A percentile compares a stretch with the other conserved stretches of the same genome.
These are phyloP conservation scores for Psilocybe cyanescens DNA, from an alignment of 768 basidiomycete genomes.

Conservation along the genomic window DNA sequence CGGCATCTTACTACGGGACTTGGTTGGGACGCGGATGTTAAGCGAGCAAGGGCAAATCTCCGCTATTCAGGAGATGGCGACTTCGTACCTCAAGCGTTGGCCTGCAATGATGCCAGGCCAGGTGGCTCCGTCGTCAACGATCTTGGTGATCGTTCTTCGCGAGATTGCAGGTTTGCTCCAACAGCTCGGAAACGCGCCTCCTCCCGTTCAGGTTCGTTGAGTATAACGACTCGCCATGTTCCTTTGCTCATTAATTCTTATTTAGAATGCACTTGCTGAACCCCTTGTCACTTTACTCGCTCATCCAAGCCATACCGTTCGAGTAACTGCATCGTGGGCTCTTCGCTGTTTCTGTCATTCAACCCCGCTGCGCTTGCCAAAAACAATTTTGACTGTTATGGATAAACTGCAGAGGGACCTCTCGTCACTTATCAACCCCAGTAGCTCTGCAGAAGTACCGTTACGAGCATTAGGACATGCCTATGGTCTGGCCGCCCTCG, in stretches of 20 bases:
- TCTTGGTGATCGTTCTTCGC: conserved; percentile 74
- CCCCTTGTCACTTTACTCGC: conserved; percentile 84
- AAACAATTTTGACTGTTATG: conserved; percentile 73
- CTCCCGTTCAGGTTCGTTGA: conserved; percentile 71
- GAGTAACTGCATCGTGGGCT: conserved; percentile 85
- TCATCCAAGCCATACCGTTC: conserved; percentile 88
- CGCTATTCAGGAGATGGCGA: conserved; percentile 87
- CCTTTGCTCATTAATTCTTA: neutral
- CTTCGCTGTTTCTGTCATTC: conserved; percentile 91
- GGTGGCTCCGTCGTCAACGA: conserved; percentile 63
- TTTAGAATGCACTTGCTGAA: conserved; percentile 82
- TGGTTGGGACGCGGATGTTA: conserved; percentile 87
- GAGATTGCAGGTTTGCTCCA: conserved; percentile 88
- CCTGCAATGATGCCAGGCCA: conserved; percentile 92
- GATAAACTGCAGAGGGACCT: conserved; percentile 88
- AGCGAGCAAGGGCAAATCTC: conserved; percentile 93
- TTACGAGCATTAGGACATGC: conserved; percentile 83
- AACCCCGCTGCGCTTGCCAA: conserved; percentile 83
- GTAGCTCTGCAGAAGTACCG: conserved; percentile 70
- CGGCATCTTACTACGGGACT: conserved; percentile 78
- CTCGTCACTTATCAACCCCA: conserved; percentile 69
- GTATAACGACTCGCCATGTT: neutral
- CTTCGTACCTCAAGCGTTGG: conserved; percentile 86
- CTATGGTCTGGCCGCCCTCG: conserved; percentile 86
- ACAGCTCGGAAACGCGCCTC: conserved; percentile 91